Evolutionary conservation across 805 yeast genomes (phyloP).

Genomic region (Starmerella floris): DNA sequence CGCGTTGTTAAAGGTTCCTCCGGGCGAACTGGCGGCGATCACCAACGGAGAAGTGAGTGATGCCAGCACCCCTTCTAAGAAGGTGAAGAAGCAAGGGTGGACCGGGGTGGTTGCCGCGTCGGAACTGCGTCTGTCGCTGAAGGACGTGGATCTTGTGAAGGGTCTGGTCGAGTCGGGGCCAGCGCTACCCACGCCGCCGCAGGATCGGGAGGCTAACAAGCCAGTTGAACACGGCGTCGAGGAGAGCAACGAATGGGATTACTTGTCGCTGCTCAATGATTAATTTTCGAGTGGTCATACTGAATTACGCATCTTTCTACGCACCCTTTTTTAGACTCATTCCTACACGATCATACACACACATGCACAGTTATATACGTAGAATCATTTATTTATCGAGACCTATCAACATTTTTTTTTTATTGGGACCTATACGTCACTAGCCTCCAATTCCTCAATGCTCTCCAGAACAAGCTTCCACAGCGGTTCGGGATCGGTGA

Average conservation of each 20-base stretch:
- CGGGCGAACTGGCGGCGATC: slow-evolving; percentile 22
- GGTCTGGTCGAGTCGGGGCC: slow-evolving; percentile 12
- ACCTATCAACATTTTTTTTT: too few relatives aligned
- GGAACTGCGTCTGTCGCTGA: slow-evolving; percentile 27
- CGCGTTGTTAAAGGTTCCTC: slow-evolving; percentile 26
- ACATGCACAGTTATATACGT: not conserved
- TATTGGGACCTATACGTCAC: slow-evolving; percentile 6
- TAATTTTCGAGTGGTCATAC: not conserved
- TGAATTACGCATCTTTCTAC: not conserved
- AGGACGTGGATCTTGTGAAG: slow-evolving; percentile 24
- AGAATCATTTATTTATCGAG: not conserved
- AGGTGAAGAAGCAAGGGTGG: slow-evolving; percentile 11
- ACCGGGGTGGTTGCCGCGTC: slow-evolving; percentile 23
- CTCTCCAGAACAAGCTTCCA: slow-evolving; percentile 21
- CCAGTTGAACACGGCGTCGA: not conserved
- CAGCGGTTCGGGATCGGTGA: slow-evolving; percentile 14
- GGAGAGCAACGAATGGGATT: slow-evolving; percentile 10
- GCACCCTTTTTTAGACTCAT: too few relatives aligned
- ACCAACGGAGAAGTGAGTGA: slow-evolving; percentile 15
- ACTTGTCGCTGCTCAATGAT: slow-evolving; percentile 12
- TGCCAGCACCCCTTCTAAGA: slow-evolving; percentile 1
- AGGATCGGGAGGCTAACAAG: slow-evolving; percentile 1
- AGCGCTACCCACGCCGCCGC: slow-evolving; percentile 17
- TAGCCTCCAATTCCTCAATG: slow-evolving; percentile 20
- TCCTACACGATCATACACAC: not conserved